Conservation (phyloP, 2,329 filamentous ascomycete species). For the Monosporascus sp. region DNA sequence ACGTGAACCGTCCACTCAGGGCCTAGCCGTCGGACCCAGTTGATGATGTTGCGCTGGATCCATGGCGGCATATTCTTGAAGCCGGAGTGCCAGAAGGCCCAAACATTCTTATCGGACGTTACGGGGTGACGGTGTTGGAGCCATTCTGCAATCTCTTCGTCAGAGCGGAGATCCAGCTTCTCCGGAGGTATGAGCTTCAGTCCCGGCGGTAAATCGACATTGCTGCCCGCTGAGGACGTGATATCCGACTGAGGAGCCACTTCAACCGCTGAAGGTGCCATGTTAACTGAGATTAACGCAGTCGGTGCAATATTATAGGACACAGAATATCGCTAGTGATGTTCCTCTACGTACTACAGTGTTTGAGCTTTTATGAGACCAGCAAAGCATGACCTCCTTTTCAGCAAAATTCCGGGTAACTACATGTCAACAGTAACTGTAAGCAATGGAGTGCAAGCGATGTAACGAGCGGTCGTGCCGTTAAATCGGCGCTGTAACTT, state of each 20-base stretch:
- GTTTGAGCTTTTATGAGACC: no score
- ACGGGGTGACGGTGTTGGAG: slow-evolving; percentile 26
- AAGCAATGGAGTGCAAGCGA: no score
- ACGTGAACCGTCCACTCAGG: slow-evolving; percentile 35
- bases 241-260: slow-evolving; percentile 6
- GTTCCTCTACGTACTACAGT: background rate
- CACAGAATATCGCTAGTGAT: background rate
- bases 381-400: no score
- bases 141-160: slow-evolving; percentile 26
- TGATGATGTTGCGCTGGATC: slow-evolving; percentile 31
- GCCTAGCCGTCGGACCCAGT: slow-evolving; percentile 33
- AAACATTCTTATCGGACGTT: slow-evolving; percentile 36
- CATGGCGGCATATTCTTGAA: slow-evolving; percentile 28
- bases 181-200: slow-evolving; percentile 16
- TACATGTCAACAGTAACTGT: no score
- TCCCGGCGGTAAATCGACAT: slow-evolving; percentile 13
- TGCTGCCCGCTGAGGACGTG: slow-evolving; percentile 3
- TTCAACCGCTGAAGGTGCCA: slow-evolving; percentile 14
- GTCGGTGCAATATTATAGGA: background rate
- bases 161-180: slow-evolving; percentile 23
- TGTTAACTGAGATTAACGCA: background rate
- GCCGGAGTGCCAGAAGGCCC: slow-evolving; percentile 39
- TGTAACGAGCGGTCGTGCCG: no score
- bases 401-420: no score
- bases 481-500: no score